Evolutionary conservation across 768 basidiomycete species (phyloP).

Genomic region (Tricholoma hemisulphureum): DNA sequence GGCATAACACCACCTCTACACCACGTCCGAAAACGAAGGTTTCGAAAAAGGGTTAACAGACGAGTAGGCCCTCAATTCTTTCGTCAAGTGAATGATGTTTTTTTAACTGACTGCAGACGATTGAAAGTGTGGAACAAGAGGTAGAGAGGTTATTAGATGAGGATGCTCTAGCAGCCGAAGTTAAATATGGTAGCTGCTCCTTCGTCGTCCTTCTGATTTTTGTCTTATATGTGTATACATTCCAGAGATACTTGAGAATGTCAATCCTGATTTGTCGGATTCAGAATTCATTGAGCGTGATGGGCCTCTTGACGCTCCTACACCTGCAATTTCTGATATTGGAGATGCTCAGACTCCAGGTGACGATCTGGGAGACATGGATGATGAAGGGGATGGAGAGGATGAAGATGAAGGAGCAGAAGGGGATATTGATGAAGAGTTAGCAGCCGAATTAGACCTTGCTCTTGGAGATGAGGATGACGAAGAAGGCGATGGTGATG

Average conservation of each 20-base stretch:
- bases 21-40: constrained; percentile 86
- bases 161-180: constrained; percentile 71
- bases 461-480: constrained; percentile 72
- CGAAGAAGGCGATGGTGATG: constrained; percentile 57
- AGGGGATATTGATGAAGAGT: constrained; percentile 83
- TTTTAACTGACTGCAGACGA: constrained; percentile 52
- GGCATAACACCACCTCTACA: constrained; percentile 92
- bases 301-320: constrained; percentile 64
- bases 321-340: constrained; percentile 66
- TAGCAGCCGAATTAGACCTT: constrained; percentile 83
- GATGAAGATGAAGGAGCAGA: constrained; percentile 64
- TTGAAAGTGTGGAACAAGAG: constrained; percentile 92
- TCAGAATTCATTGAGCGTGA: constrained; percentile 81
- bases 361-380: constrained; percentile 52
- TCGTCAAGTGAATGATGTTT: neutral
- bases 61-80: constrained; percentile 46
- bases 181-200: constrained; percentile 65
- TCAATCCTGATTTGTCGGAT: constrained; percentile 87
- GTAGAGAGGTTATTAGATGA: constrained; percentile 84
- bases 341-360: constrained; percentile 65
- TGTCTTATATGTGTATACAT: constrained; percentile 1
- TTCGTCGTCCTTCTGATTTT: neutral
- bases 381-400: constrained; percentile 57
- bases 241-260: constrained; percentile 81
- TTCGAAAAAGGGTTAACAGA: constrained; percentile 85